These are phyloP conservation scores for Fraxinus greggii DNA, from an alignment of 305 asterid species.

Conservation along the genomic window DNA sequence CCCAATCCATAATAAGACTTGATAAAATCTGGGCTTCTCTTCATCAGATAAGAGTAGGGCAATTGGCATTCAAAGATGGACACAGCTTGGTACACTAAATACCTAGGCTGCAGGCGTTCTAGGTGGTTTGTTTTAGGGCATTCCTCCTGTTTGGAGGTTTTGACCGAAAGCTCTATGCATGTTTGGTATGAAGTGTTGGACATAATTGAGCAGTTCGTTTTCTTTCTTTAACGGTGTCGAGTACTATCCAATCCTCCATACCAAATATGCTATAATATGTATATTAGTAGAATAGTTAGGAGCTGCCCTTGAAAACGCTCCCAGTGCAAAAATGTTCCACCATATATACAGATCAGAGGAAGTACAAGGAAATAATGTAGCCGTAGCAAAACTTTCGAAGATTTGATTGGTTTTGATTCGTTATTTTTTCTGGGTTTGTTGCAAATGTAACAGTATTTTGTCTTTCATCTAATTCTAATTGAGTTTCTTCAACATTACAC, in stretches of 20 bases:
- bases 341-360: neutral
- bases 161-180: neutral
- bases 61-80: neutral
- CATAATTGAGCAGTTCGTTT: neutral
- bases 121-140: neutral
- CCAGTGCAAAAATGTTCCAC: neutral
- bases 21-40: neutral
- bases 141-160: neutral
- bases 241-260: neutral
- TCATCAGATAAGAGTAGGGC: neutral
- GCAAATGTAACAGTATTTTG: slow-evolving; percentile 7
- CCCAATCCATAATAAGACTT: slow-evolving; percentile 28
- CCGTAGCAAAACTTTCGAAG: neutral
- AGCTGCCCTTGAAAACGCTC: neutral
- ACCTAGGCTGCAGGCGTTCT: neutral
- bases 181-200: neutral
- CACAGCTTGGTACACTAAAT: neutral
- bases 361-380: neutral
- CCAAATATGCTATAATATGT: neutral
- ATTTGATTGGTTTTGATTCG: slow-evolving; percentile 1
- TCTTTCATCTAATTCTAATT: neutral
- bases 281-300: slow-evolving; percentile 5
- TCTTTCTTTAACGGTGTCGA: neutral
- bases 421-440: slow-evolving; percentile 8
- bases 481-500: neutral